phyloP scores from a whole-genome alignment of 768 basidiomycete genomes.

The Mycena venus region DNA sequence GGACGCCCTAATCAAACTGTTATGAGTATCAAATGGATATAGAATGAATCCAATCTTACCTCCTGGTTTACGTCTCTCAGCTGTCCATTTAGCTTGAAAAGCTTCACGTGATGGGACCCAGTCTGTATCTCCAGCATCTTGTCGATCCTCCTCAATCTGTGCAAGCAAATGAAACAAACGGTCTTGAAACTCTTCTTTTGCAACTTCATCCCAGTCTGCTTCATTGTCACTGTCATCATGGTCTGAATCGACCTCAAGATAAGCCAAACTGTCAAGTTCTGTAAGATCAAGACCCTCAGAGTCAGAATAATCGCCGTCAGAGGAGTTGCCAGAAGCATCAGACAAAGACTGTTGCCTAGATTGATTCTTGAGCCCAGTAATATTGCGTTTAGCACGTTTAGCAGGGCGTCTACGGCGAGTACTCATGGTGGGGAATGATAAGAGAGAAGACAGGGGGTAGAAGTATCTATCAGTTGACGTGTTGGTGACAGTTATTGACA shows the following conservation, averaged over 20 bases:
- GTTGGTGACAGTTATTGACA: too few relatives aligned
- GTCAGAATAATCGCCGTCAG: not conserved
- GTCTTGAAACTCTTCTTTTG: too few relatives aligned
- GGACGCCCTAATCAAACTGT: not conserved
- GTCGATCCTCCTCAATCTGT: not conserved
- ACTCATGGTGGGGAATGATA: not conserved
- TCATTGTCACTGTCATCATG: not conserved
- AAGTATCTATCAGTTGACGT: too few relatives aligned
- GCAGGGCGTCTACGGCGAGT: not conserved
- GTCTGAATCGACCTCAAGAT: not conserved
- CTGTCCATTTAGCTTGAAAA: not conserved
- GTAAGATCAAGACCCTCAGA: not conserved
- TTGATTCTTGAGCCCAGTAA: not conserved
- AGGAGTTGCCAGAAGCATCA: not conserved
- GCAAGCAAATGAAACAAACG: not conserved
- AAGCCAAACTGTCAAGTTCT: too few relatives aligned
- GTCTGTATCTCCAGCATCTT: too few relatives aligned
- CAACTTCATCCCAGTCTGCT: not conserved
- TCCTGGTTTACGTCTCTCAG: not conserved
- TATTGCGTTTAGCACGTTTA: constrained; percentile 6
- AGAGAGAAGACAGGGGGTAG: not conserved
- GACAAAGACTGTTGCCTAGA: too few relatives aligned
- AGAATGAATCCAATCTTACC: not conserved
- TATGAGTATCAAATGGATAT: not conserved
- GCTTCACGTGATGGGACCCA: not conserved